Percentiles rank a stretch among this genome's conserved stretches.
Evolutionary conservation across 208 protist genomes (phyloP).

Genomic region (Trypanosoma cruzi): DNA sequence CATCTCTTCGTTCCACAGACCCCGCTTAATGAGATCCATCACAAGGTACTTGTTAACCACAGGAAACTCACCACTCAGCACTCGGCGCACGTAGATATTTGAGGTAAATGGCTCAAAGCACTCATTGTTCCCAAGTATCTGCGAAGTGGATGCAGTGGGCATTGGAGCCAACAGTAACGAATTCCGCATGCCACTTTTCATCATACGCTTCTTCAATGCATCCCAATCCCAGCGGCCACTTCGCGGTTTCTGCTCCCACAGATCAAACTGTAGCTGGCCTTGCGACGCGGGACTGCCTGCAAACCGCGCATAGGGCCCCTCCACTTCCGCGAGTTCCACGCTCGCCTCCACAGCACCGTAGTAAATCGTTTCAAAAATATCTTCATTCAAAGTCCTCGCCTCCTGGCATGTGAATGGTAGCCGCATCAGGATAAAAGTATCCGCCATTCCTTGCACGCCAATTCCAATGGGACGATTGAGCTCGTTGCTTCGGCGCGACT

Average conservation of each 20-base stretch:
- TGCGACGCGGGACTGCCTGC: slow-evolving; percentile 94
- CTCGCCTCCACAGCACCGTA: slow-evolving; percentile 93
- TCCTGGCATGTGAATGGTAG: slow-evolving; percentile 95
- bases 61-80: slow-evolving; percentile 99
- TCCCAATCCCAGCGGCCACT: slow-evolving; percentile 97
- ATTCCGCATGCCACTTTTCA: slow-evolving; percentile 96
- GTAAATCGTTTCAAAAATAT: slow-evolving; percentile 99
- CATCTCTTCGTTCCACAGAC: slow-evolving; percentile 95
- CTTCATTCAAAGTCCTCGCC: slow-evolving; percentile 95
- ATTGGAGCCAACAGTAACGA: slow-evolving; percentile 99
- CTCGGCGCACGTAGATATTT: slow-evolving; percentile 98
- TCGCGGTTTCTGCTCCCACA: slow-evolving; percentile 92
- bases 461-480: slow-evolving; percentile 98
- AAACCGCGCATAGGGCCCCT: slow-evolving; percentile 97
- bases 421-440: slow-evolving; percentile 96
- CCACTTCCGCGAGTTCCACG: slow-evolving; percentile 91
- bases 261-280: slow-evolving; percentile 99
- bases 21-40: slow-evolving; percentile 93
- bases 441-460: slow-evolving; percentile 99
- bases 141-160: slow-evolving; percentile 99
- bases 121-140: slow-evolving; percentile 99
- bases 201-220: slow-evolving; percentile 89
- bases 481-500: slow-evolving; percentile 96
- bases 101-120: slow-evolving; percentile 99
- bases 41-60: slow-evolving; percentile 99